Evolutionary conservation across 108 stramenopile species (phyloP).

Genomic region (Stephanodiscus triporus): DNA sequence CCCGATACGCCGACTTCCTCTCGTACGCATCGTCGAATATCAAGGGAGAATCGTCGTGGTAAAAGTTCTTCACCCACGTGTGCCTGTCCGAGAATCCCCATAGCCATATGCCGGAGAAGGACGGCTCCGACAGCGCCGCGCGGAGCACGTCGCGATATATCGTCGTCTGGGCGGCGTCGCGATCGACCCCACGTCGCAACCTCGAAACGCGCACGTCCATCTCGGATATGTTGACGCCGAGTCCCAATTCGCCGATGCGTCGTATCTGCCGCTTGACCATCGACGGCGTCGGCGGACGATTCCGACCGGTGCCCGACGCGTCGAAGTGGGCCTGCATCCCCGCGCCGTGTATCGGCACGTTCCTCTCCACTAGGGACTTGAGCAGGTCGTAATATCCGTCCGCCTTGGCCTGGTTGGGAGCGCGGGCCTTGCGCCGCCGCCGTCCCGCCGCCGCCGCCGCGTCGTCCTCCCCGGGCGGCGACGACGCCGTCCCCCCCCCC

Average conservation of each 20-base stretch:
- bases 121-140: constrained; percentile 86
- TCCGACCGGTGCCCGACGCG: constrained; percentile 72
- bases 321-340: constrained; percentile 93
- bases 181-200: constrained; percentile 1
- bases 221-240: constrained; percentile 91
- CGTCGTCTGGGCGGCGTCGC: constrained; percentile 63
- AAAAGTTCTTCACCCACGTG: constrained; percentile 90
- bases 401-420: constrained; percentile 70
- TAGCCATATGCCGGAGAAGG: constrained; percentile 87
- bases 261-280: constrained; percentile 90
- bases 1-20: constrained; percentile 68
- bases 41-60: constrained; percentile 79
- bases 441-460: background rate
- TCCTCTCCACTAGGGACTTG: constrained; percentile 64
- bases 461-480: background rate
- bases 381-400: constrained; percentile 86
- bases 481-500: background rate
- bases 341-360: constrained; percentile 87
- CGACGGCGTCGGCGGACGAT: constrained; percentile 83
- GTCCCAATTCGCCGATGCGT: constrained; percentile 85
- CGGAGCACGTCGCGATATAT: constrained; percentile 87
- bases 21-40: constrained; percentile 81
- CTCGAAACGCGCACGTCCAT: constrained; percentile 91
- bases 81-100: constrained; percentile 94
- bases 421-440: background rate